Conservation (phyloP, 148 eudicot species). For the Rhododendron ferrugineum region DNA sequence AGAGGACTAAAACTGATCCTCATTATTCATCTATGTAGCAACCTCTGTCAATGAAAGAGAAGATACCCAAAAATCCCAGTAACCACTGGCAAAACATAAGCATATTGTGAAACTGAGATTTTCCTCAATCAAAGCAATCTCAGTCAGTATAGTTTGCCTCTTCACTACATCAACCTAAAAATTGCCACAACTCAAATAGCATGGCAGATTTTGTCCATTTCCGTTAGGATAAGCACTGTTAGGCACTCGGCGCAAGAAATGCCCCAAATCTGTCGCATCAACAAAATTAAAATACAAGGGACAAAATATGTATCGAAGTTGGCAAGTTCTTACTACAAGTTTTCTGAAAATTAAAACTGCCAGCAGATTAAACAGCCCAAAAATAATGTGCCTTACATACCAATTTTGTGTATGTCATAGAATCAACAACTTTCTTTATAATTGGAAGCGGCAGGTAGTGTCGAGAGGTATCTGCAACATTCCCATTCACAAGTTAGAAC, state of each 20-base stretch:
- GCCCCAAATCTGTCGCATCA: background rate
- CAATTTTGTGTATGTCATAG: constrained; percentile 91
- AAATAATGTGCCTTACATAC: constrained; percentile 33
- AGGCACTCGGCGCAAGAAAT: background rate
- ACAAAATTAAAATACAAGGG: background rate
- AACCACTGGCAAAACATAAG: background rate
- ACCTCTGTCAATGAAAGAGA: background rate
- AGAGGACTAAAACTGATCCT: background rate
- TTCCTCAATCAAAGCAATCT: background rate
- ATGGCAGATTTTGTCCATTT: background rate
- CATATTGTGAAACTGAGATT: background rate
- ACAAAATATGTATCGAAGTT: background rate
- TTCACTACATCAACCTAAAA: background rate
- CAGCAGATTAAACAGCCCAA: background rate
- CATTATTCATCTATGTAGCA: background rate
- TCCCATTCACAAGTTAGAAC: constrained; percentile 8
- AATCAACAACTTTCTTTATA: constrained; percentile 85
- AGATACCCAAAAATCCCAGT: background rate
- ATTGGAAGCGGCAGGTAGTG: constrained; percentile 72
- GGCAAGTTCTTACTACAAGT: background rate
- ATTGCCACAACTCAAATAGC: background rate
- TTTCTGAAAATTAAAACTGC: background rate
- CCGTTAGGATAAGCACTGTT: background rate
- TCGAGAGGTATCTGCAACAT: constrained; percentile 79
- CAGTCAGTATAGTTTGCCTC: background rate